A percentile compares a stretch with the other conserved stretches of the same genome.
phyloP scores from a whole-genome alignment of 2,329 filamentous ascomycete genomes.

The Alternaria postmessia region DNA sequence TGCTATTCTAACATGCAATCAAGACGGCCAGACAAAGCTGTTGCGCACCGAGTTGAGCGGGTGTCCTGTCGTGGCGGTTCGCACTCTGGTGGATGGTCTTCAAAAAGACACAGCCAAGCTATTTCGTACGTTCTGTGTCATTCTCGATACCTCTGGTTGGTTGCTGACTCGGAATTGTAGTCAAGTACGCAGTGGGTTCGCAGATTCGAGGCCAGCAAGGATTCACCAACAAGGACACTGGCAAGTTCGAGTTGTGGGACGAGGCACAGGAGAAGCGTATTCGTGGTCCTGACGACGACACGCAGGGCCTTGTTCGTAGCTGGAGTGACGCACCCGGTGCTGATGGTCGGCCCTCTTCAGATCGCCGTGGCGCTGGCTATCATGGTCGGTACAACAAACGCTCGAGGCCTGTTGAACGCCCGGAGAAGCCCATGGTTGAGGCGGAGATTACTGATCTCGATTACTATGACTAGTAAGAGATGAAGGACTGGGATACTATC shows the following conservation, averaged over 20 bases:
- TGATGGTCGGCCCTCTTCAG: neutral
- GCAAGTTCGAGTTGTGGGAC: conserved; percentile 16
- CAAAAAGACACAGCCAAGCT: conserved; percentile 32
- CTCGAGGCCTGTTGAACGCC: neutral
- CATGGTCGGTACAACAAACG: neutral
- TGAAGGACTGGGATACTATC: neutral
- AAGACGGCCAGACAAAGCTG: conserved; percentile 75
- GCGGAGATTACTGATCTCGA: neutral
- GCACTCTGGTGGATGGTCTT: conserved; percentile 27
- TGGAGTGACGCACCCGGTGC: conserved; percentile 7
- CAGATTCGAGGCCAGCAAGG: conserved; percentile 29
- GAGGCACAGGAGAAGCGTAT: neutral
- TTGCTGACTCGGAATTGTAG: conserved; percentile 15
- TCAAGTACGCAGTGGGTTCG: conserved; percentile 28
- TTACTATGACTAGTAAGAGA: neutral
- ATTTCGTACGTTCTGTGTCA: conserved; percentile 24
- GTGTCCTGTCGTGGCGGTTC: conserved; percentile 70
- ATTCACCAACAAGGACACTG: conserved; percentile 10
- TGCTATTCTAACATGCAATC: conserved; percentile 94
- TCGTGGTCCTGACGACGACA: conserved; percentile 23
- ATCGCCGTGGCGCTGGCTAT: neutral
- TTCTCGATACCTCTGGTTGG: neutral
- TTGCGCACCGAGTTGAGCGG: conserved; percentile 76
- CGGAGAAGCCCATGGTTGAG: neutral
- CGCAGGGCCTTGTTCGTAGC: conserved; percentile 2